Base-by-base conservation (phyloP, 2,329 filamentous ascomycete species). In the Sodiomyces alkalinus region DNA sequence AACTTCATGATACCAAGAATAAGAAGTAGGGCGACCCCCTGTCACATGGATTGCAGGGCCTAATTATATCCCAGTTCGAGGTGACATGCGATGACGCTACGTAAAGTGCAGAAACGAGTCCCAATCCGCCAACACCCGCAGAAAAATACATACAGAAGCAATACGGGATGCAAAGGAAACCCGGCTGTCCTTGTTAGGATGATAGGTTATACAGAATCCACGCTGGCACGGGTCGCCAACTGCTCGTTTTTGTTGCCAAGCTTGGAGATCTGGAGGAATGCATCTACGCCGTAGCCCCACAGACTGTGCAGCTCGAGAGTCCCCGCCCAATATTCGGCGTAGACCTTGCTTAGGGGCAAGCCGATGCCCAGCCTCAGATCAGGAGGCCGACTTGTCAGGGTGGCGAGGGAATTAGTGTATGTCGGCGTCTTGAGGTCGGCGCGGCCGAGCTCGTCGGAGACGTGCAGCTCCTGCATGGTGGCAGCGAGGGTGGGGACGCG, bases 221-320 rank as follows among this genome's bases (percentile, higher is more conserved):
- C 82, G 38, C 67, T 73, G 16, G 80, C 80, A 43, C 80, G 62
- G 17, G 73, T 83, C 3, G 68, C 83, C 36, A 98, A 62, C 52
- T 92, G 83, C 59, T 98, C 90, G 46, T 96, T 94, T 63, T 93
- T 94, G 51, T 98, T 98, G 13, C 90, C 90, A 32, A 98, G 62
- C 50, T 92, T 92, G 5, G 83, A 92, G 34, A 98, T 93, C 48
- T 96, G 86, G 37, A 98, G 56, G 46, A 98, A 98, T 0, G 81
- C 86, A 56, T 98, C 90, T 6, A 92, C 83, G 10, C 90, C 90
- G 48, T 94, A 96, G 1, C 90, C 92, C 47, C 94, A 87, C 6
- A 98, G 58, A 45, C 80, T 94, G 49, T 96, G 87, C 33, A 96
- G 53, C 44, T 93, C 80, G 7, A 98, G 58, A 42, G 72, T 90